Percentiles rank a stretch among this genome's conserved stretches.
Conservation (phyloP, 1,284 basidiomycete genomes). For the Rhodofomes roseus region DNA sequence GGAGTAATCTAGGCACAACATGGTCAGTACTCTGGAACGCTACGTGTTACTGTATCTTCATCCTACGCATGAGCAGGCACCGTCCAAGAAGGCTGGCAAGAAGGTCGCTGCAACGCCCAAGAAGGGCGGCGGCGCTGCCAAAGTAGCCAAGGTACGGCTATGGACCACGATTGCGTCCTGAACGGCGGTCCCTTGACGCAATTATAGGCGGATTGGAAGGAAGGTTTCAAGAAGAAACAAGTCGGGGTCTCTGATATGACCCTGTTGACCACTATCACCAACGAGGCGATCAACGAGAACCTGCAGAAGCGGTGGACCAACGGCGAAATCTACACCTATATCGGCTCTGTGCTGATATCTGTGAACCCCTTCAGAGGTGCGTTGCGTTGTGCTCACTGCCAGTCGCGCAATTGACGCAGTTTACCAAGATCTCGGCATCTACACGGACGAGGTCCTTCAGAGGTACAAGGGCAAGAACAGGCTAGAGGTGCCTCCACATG, state of each 20-base stretch:
- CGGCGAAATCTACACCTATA: slow-evolving; percentile 98
- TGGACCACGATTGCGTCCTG: not conserved
- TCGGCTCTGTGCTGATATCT: slow-evolving; percentile 95
- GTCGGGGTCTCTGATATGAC: slow-evolving; percentile 99
- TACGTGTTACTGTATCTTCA: slow-evolving; percentile 15
- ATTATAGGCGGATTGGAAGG: slow-evolving; percentile 91
- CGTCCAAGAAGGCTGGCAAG: slow-evolving; percentile 90
- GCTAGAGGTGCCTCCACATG: slow-evolving; percentile 96
- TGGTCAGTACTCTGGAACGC: slow-evolving; percentile 18
- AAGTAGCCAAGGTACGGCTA: slow-evolving; percentile 68
- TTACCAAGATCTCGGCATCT: slow-evolving; percentile 87
- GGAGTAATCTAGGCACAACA: slow-evolving; percentile 8
- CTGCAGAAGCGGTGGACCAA: slow-evolving; percentile 95
- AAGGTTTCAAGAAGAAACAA: slow-evolving; percentile 97
- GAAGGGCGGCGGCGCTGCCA: slow-evolving; percentile 54
- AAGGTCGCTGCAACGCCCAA: slow-evolving; percentile 62
- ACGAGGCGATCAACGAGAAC: slow-evolving; percentile 98
- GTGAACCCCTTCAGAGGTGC: slow-evolving; percentile 96
- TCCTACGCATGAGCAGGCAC: slow-evolving; percentile 50
- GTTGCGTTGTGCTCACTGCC: slow-evolving; percentile 11
- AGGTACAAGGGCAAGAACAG: slow-evolving; percentile 97
- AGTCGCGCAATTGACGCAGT: not conserved
- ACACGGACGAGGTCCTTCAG: slow-evolving; percentile 83
- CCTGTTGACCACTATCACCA: slow-evolving; percentile 93
- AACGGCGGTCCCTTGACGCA: not conserved